Percentiles rank a stretch among this genome's conserved stretches.
These are phyloP conservation scores for Kurtzmaniella quercitrusa DNA, from an alignment of 1,139 yeast species.

Conservation along the genomic window DNA sequence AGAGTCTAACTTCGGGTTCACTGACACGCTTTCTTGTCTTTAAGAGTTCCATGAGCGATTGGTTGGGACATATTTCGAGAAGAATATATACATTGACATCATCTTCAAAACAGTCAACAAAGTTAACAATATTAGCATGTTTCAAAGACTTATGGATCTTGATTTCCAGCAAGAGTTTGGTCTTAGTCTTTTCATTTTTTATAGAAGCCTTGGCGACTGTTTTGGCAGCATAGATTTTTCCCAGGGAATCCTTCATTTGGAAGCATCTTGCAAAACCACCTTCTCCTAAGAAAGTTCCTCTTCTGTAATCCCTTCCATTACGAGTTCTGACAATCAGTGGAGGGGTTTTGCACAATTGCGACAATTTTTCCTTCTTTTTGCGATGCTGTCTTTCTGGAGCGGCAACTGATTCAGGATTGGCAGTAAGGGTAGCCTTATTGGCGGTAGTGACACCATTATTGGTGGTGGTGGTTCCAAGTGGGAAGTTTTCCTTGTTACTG, in stretches of 20 bases:
- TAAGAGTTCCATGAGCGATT: constrained; percentile 87
- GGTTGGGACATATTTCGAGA: constrained; percentile 91
- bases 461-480: constrained; percentile 7
- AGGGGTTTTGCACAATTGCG: constrained; percentile 89
- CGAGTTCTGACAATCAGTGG: constrained; percentile 88
- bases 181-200: constrained; percentile 84
- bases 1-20: constrained; percentile 88
- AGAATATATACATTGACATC: constrained; percentile 89
- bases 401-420: neutral
- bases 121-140: constrained; percentile 87
- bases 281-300: constrained; percentile 91
- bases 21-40: constrained; percentile 77
- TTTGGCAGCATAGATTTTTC: constrained; percentile 90
- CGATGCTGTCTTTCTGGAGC: constrained; percentile 19
- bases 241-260: constrained; percentile 88
- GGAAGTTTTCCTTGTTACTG: constrained; percentile 21
- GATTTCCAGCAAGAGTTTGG: constrained; percentile 86
- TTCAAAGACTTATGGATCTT: constrained; percentile 89
- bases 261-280: constrained; percentile 99
- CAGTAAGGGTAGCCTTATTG: neutral
- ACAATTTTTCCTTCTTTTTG: constrained; percentile 82
- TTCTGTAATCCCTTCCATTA: constrained; percentile 81
- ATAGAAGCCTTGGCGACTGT: constrained; percentile 96
- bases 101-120: constrained; percentile 93
- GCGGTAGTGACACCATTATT: constrained; percentile 5